Conservation (phyloP, 345 rosid genomes). For the Lenwebbia sp. region DNA sequence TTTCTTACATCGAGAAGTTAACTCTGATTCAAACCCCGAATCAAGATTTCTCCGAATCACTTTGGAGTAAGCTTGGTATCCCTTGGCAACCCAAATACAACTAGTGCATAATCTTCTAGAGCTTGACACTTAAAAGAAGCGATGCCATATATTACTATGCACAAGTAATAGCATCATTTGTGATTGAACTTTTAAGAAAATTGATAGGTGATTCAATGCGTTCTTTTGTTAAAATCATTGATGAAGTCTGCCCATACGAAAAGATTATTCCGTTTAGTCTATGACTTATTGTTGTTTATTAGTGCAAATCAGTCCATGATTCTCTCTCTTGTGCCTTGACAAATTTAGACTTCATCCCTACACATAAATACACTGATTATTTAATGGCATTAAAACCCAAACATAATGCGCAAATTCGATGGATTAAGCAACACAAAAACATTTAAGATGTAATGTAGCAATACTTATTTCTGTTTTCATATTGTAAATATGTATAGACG, state of each 20-base stretch:
- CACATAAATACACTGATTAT: background rate
- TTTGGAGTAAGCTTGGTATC: background rate
- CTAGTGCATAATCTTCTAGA: background rate
- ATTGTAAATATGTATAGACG: background rate
- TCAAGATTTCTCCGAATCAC: background rate
- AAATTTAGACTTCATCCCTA: background rate
- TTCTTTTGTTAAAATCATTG: background rate
- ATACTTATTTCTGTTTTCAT: background rate
- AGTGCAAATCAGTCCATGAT: background rate
- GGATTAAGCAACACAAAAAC: background rate
- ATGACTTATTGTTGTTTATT: background rate
- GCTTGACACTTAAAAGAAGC: background rate
- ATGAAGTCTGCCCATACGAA: background rate
- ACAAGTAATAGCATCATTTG: rapidly evolving
- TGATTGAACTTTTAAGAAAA: background rate
- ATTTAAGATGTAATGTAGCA: background rate
- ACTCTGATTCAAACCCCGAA: background rate
- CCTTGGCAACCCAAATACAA: background rate
- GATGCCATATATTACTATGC: background rate
- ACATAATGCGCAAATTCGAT: background rate
- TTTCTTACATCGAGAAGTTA: background rate
- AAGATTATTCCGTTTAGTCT: background rate
- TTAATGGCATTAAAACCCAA: background rate
- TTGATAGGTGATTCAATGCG: background rate
- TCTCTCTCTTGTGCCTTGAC: background rate